These are phyloP conservation scores for Lactifluus echinatus DNA, from an alignment of 768 basidiomycete genomes.

Conservation along the genomic window DNA sequence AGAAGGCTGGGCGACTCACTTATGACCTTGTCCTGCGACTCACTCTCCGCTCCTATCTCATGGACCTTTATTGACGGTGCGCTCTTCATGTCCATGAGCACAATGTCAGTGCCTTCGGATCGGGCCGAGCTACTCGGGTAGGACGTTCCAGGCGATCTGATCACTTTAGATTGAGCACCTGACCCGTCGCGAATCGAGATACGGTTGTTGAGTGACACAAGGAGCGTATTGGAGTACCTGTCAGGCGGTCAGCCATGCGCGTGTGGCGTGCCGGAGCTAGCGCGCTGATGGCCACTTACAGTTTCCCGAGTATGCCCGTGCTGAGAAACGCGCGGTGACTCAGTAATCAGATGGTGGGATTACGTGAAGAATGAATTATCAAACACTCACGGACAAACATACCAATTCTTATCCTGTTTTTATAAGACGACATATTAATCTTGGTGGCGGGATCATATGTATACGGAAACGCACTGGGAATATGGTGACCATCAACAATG, in stretches of 20 bases:
- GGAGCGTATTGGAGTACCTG: slow-evolving; percentile 24
- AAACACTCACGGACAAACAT: neutral
- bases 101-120: neutral
- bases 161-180: neutral
- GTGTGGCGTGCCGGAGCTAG: too few species aligned
- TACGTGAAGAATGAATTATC: neutral
- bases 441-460: neutral
- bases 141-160: neutral
- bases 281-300: slow-evolving; percentile 3
- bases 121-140: neutral
- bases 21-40: neutral
- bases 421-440: neutral
- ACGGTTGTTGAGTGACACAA: slow-evolving; percentile 23
- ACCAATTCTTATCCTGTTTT: slow-evolving; percentile 5
- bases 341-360: neutral
- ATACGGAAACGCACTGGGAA: neutral
- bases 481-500: neutral
- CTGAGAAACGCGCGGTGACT: neutral
- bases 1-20: neutral
- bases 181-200: slow-evolving; percentile 1
- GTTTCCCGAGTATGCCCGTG: slow-evolving; percentile 10
- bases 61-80: neutral
- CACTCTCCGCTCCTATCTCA: neutral
- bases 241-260: neutral
- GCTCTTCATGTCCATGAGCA: neutral